A percentile compares a stretch with the other conserved stretches of the same genome.
These are phyloP conservation scores for Claviceps fusiformis DNA, from an alignment of 2,329 filamentous ascomycete genomes.

Conservation along the genomic window DNA sequence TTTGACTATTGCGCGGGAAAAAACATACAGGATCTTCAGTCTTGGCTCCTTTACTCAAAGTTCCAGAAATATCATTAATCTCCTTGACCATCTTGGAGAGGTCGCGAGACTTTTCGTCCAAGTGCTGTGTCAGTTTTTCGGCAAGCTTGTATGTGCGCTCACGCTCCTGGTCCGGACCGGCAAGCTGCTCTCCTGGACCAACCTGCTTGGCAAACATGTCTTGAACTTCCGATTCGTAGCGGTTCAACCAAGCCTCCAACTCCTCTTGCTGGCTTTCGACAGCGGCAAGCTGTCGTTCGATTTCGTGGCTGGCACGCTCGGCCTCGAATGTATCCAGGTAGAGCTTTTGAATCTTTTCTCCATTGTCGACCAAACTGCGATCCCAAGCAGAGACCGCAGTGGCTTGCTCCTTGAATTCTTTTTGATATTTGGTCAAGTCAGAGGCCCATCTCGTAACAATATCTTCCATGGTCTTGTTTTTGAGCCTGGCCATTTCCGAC, in stretches of 20 bases:
- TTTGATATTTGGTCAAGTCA: constrained; percentile 89
- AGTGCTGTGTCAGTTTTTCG: constrained; percentile 77
- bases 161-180: constrained; percentile 86
- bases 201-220: constrained; percentile 71
- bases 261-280: constrained; percentile 93
- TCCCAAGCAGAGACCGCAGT: constrained; percentile 84
- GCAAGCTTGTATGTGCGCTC: constrained; percentile 94
- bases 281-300: constrained; percentile 77
- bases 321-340: constrained; percentile 89
- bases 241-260: constrained; percentile 73
- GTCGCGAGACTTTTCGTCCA: constrained; percentile 90
- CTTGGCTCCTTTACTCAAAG: constrained; percentile 77
- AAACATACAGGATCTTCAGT: constrained; percentile 69
- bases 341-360: constrained; percentile 85
- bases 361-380: constrained; percentile 80
- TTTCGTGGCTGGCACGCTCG: constrained; percentile 81
- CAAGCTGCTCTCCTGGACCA: constrained; percentile 59
- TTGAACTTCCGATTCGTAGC: constrained; percentile 85
- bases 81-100: constrained; percentile 95
- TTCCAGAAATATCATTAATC: constrained; percentile 86
- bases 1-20: background rate
- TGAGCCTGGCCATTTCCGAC: constrained; percentile 77
- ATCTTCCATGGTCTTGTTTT: constrained; percentile 98
- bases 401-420: constrained; percentile 87
- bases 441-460: constrained; percentile 96